Evolutionary conservation across 129 eudicot genomes (phyloP).

Genomic region (Glebionis coronaria): DNA sequence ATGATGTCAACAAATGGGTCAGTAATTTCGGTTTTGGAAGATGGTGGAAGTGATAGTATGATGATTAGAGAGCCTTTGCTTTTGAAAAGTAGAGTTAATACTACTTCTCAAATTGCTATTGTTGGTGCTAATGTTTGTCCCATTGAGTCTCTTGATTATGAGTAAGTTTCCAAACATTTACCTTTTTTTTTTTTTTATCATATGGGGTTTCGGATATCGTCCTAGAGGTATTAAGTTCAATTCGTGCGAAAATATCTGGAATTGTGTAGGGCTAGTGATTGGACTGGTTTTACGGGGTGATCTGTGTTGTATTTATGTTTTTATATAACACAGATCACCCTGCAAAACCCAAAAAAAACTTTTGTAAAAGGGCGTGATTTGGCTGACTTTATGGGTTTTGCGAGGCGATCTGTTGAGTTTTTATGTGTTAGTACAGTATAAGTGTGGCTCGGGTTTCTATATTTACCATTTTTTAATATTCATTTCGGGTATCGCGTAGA

Average conservation of each 20-base stretch:
- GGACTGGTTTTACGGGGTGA: neutral
- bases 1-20: constrained; percentile 45
- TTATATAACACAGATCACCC: too few species aligned
- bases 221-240: too few species aligned
- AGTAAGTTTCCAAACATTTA: constrained; percentile 54
- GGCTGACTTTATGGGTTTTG: too few species aligned
- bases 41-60: neutral
- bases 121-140: constrained; percentile 89
- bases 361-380: neutral
- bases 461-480: too few species aligned
- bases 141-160: constrained; percentile 94
- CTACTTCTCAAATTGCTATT: constrained; percentile 92
- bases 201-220: too few species aligned
- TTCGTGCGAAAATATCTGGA: too few species aligned
- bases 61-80: constrained; percentile 51
- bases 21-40: constrained; percentile 22
- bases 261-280: too few species aligned
- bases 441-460: too few species aligned
- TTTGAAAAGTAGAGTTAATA: constrained; percentile 56
- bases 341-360: too few species aligned
- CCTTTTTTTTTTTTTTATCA: neutral
- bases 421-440: too few species aligned
- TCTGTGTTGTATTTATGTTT: neutral
- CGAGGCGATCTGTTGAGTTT: too few species aligned
- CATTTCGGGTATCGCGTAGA: too few species aligned